Base-by-base conservation (phyloP, 352 stramenopile species). In the Phytophthora pistaciae region DNA sequence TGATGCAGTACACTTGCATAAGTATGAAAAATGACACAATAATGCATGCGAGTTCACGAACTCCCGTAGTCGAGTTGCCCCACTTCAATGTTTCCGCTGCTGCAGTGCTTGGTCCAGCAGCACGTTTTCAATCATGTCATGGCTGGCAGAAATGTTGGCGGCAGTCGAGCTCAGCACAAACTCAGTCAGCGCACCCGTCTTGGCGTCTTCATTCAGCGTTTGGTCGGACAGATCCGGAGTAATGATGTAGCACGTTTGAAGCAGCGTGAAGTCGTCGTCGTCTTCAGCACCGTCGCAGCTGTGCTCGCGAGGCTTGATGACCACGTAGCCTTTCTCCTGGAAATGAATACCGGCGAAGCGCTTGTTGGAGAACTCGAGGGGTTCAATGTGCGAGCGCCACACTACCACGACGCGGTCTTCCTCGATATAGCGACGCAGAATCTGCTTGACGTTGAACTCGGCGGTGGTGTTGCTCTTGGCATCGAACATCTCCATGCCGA, bases 401-500 rank as follows among this genome's bases (percentile, higher is more conserved):
- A 87, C 77, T 29, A 91, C 78, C 16, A 91, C 80, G 20, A 90
- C 74, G 25, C 80, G 84, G 23, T 85, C 70, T 65, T 84, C 60
- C 50, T 87, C 78, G 11, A 74, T 44, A 53, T 74, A 74, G 13
- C 68, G 63, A 42, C 72, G 72, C n/a, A 79, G 48, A 40, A 77
- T 74, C 38, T 82, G 74, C 27, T 74, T 71, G 31, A 79, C 64
- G 50, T 74, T 74, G 44, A 82, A 82, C 23, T 79, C 70, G 52
- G 66, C 70, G 3, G 48, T 69, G 0, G 72, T 79, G 6, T 77
- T 76, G 52, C 46, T 72, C n/a, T 79, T 82, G 20, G 63, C 63
- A 66, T 75, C 68, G 18, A 64, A 69, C 62, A 82, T 66, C 49
- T 82, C 64, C 62, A 82, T 70, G 10, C 65, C 68, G 57, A 82